Conservation (phyloP, 257 asterid species). For the Salvia splendens region DNA sequence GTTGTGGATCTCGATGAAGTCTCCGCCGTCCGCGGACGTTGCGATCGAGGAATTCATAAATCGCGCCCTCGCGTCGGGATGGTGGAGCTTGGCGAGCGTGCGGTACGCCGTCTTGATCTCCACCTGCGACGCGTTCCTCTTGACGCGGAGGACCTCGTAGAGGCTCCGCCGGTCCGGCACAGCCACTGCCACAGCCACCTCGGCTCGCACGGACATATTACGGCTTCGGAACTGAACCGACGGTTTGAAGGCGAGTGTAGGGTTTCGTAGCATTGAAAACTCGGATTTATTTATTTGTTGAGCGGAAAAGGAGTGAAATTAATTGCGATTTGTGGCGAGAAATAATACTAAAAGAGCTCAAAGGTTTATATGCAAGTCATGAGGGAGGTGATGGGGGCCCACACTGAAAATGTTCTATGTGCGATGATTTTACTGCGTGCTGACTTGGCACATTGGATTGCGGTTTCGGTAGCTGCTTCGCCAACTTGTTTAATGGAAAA, state of each 20-base stretch:
- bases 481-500: no score
- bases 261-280: conserved; percentile 37
- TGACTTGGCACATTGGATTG: conserved; percentile 45
- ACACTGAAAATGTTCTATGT: conserved; percentile 22
- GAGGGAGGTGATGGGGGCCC: conserved; percentile 33
- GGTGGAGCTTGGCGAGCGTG: conserved; percentile 76
- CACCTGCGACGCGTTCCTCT: conserved; percentile 57
- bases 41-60: conserved; percentile 43
- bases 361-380: conserved; percentile 34
- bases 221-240: conserved; percentile 27
- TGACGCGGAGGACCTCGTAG: conserved; percentile 71
- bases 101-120: conserved; percentile 91
- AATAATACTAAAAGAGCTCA: no score
- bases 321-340: conserved; percentile 11
- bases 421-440: conserved; percentile 36
- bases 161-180: conserved; percentile 40
- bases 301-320: not conserved
- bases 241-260: conserved; percentile 31
- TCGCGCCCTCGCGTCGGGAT: conserved; percentile 69
- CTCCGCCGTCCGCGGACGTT: conserved; percentile 50
- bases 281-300: not conserved
- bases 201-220: conserved; percentile 36
- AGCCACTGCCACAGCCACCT: conserved; percentile 30
- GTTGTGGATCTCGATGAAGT: conserved; percentile 71
- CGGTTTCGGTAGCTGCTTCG: not conserved